Conservation (phyloP, 2,329 filamentous ascomycete genomes). For the Xylariomycetidae sp. region DNA sequence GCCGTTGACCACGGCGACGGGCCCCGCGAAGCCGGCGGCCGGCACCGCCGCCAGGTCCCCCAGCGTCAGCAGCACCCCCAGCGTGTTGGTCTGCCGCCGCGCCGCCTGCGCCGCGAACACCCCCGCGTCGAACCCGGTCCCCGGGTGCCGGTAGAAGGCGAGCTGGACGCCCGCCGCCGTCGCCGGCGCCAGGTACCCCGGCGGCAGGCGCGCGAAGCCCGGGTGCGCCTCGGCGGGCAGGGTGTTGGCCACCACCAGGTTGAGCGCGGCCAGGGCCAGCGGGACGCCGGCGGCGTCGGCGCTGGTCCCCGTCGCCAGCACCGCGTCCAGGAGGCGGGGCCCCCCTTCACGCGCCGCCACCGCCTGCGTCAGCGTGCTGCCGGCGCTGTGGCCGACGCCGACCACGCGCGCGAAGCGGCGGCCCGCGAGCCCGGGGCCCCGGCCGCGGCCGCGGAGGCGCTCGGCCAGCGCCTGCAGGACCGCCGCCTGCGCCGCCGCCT, state of each 20-base stretch:
- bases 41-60: slow-evolving; percentile 12
- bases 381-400: slow-evolving; percentile 33
- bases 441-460: slow-evolving; percentile 24
- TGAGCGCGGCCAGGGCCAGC: slow-evolving; percentile 9
- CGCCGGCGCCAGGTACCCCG: slow-evolving; percentile 12
- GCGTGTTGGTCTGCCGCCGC: slow-evolving; percentile 16
- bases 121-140: slow-evolving; percentile 12
- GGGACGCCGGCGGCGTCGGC: slow-evolving; percentile 8
- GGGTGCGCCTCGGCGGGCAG: slow-evolving; percentile 13
- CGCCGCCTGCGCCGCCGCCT: slow-evolving; percentile 30
- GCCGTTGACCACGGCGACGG: slow-evolving; percentile 18
- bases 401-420: slow-evolving; percentile 28
- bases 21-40: slow-evolving; percentile 12
- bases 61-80: slow-evolving; percentile 15
- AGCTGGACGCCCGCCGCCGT: slow-evolving; percentile 14
- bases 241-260: slow-evolving; percentile 12
- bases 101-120: slow-evolving; percentile 13
- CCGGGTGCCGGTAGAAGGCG: slow-evolving; percentile 15
- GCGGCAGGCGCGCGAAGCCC: slow-evolving; percentile 17
- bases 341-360: slow-evolving; percentile 26
- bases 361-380: slow-evolving; percentile 27
- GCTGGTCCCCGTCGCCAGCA: slow-evolving; percentile 31
- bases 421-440: slow-evolving; percentile 11
- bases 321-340: slow-evolving; percentile 28
- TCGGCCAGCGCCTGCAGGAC: slow-evolving; percentile 29